phyloP scores from a whole-genome alignment of 306 rosid species.

The Ormosia semicastrata region DNA sequence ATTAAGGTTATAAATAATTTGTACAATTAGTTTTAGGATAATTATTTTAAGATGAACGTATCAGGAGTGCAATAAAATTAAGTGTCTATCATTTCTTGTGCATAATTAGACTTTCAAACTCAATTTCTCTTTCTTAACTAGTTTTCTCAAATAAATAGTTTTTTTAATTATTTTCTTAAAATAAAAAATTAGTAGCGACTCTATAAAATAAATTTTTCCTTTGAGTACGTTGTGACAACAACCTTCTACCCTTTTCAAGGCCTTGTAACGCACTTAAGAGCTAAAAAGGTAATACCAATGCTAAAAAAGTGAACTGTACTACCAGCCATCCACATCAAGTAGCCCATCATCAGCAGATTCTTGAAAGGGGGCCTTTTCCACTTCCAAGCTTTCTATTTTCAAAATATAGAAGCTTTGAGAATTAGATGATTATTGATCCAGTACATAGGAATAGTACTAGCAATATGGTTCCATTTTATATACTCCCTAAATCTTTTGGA shows the following conservation, averaged over 20 bases:
- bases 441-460: not conserved
- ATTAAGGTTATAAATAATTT: no score
- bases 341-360: conserved; percentile 81
- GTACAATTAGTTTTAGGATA: no score
- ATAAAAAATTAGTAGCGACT: not conserved
- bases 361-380: conserved; percentile 74
- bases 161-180: no score
- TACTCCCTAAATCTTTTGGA: no score
- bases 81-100: no score
- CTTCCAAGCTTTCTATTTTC: conserved; percentile 77
- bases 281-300: conserved; percentile 78
- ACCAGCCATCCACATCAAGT: conserved; percentile 93
- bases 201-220: no score
- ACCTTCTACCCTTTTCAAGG: conserved; percentile 51
- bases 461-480: not conserved
- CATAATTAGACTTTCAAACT: no score
- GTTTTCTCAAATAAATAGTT: no score
- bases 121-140: no score
- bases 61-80: no score
- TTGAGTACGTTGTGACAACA: no score
- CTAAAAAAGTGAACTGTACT: conserved; percentile 73
- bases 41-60: no score
- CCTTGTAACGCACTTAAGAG: conserved; percentile 82
- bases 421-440: not conserved
- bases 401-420: not conserved